Base-by-base conservation (phyloP, 768 basidiomycete genomes). In the Boletus rubroflammeus region DNA sequence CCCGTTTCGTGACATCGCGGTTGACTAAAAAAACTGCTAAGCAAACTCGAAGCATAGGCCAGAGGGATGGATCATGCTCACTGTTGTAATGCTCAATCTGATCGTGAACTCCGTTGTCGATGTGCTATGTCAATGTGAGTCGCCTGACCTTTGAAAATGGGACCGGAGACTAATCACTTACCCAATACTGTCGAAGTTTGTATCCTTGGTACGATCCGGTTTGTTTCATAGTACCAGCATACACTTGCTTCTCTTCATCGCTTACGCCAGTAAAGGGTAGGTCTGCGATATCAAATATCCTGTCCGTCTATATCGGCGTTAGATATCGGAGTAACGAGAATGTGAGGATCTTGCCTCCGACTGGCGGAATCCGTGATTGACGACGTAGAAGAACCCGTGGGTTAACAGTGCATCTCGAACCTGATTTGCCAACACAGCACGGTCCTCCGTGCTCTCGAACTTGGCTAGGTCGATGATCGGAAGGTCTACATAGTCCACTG, bases 31-130 rank as follows among this genome's bases (percentile, higher is more conserved):
- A 15, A 25, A 8, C 31, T 8, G 35, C 4, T 46, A 11, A 50
- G 21, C 7, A 21, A 48, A 28, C 3, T 3, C 7, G 10, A 14
- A 28, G 29, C 11, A 25, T 7, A 43, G 13, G 11, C n/a, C 15
- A 28, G 23, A 3, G 17, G 13, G 15, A 38, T 7, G 35, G 14
- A 53, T 29, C 35, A 14, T 5, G 58, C 78, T 53, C 54, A 86
- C 85, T 74, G 57, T 81, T 83, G 60, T 87, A 86, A 47, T 79
- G 73, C 61, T 87, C 85, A 17, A 85, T 59, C 58, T 85, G 82
- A 61, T 88, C 86, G 17, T 68, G 76, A 25, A 87, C 79, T 6
- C 85, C 85, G 11, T 76, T 77, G 38, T 81, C 81, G 42, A 86
- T 79, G 46, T 82, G 80, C 85, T 87, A 50, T 7, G 17, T 23